Percentiles rank a stretch among this genome's conserved stretches.
These are phyloP conservation scores for Quercus alba DNA, from an alignment of 306 rosid species.

Conservation along the genomic window DNA sequence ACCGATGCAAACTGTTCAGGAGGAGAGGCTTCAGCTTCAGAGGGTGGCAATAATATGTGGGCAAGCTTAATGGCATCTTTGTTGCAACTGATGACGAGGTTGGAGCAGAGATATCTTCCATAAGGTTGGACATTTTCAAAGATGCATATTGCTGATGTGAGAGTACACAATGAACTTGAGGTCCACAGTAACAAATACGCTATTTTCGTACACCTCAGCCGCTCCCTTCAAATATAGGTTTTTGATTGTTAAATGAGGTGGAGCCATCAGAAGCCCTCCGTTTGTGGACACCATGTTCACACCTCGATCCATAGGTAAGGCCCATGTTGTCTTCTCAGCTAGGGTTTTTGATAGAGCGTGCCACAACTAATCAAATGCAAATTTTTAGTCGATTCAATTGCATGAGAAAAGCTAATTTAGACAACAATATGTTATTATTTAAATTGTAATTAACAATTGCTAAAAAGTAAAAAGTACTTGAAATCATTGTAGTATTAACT, in stretches of 20 bases:
- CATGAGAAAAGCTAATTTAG: too few species aligned
- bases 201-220: constrained; percentile 41
- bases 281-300: constrained; percentile 34
- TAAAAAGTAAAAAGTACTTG: too few species aligned
- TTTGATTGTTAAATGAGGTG: constrained; percentile 17
- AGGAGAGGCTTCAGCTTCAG: neutral
- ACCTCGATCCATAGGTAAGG: constrained; percentile 38
- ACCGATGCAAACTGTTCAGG: neutral
- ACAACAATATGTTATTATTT: too few species aligned
- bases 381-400: too few species aligned
- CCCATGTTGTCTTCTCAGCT: too few species aligned
- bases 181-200: constrained; percentile 35
- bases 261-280: constrained; percentile 30
- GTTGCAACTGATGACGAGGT: constrained; percentile 20
- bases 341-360: too few species aligned
- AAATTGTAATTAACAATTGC: too few species aligned
- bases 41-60: constrained; percentile 21
- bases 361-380: too few species aligned
- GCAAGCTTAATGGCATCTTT: constrained; percentile 26
- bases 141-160: constrained; percentile 18
- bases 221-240: constrained; percentile 34
- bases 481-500: too few species aligned
- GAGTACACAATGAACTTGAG: constrained; percentile 27
- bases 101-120: constrained; percentile 36
- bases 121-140: constrained; percentile 32